A percentile compares a stretch with the other conserved stretches of the same genome.
Evolutionary conservation across 306 rosid species (phyloP).

Genomic region (Adenanthera pavonina): DNA sequence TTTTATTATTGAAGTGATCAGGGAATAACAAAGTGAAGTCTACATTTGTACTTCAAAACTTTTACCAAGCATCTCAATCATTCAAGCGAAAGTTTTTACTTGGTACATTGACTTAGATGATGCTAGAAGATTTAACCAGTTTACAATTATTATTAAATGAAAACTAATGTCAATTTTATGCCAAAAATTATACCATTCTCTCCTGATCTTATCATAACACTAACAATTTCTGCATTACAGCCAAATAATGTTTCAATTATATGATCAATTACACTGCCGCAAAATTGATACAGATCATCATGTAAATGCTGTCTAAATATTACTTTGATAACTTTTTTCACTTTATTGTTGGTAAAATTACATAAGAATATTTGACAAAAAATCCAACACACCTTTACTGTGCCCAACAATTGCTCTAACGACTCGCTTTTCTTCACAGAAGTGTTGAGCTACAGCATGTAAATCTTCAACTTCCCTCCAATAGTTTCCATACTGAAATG

Average conservation of each 20-base stretch:
- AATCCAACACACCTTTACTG: conserved; percentile 67
- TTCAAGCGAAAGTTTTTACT: neutral
- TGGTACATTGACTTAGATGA: conserved; percentile 13
- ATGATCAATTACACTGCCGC: neutral
- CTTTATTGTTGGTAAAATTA: conserved; percentile 10
- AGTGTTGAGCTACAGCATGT: conserved; percentile 59
- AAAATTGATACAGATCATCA: neutral
- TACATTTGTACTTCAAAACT: neutral
- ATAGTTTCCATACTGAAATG: conserved; percentile 60
- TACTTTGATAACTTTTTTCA: neutral
- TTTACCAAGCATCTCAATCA: conserved; percentile 28
- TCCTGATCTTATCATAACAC: neutral
- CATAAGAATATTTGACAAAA: conserved; percentile 19
- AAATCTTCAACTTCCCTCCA: conserved; percentile 71
- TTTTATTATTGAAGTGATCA: neutral
- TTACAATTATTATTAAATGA: conserved; percentile 12
- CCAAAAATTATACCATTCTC: conserved; percentile 20
- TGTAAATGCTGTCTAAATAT: conserved; percentile 4
- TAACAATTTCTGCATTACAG: conserved; percentile 22
- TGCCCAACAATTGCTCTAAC: conserved; percentile 74
- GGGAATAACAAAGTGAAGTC: neutral
- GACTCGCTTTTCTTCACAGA: conserved; percentile 52
- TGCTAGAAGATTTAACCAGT: conserved; percentile 12
- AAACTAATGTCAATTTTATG: neutral
- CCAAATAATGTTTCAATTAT: conserved; percentile 20